Base-by-base conservation (phyloP, 2,329 filamentous ascomycete genomes). In the Meredithiella fracta region DNA sequence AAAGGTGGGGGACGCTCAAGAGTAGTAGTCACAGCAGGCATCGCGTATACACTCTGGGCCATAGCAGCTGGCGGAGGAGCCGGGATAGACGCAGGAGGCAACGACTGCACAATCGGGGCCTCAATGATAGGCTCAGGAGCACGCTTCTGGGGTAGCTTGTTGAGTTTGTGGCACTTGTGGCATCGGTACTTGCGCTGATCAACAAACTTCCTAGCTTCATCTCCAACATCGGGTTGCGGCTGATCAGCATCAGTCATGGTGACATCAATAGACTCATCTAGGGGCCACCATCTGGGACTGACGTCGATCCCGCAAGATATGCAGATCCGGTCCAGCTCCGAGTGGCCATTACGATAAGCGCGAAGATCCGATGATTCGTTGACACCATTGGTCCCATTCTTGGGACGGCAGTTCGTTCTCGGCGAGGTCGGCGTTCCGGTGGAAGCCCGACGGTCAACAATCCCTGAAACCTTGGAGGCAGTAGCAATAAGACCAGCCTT, bases 401-500 rank as follows among this genome's bases (percentile, higher is more conserved):
- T 51, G 11, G 25, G 14, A n/a, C 34, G 34, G 17, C 47, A 31
- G 23, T 65, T 63, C 1, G 59, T 61, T 4, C 62, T 60, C 5
- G 63, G 60, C 23, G 67, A 64, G 14, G 56, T 38, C 14, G 56
- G 17, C 2, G 62, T 37, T 25, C 73, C 74, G 1, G 75, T 75
- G 25, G 82, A 85, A 17, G 73, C 69, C 59, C 79, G 76, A 57
- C 80, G 73, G 62, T 75, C 72, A 60, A 55, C 34, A 64, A 64
- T 8, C 58, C 69, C 66, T 53, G 59, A 67, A 25, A 31, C n/a
- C 31, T 65, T 64, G 1, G 69, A 67, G 63, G 68, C 69, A 14
- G 26, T n/a, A 14, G 49, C 80, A 64, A 83, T 78, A 44, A 92
- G 76, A 58, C 87, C 92, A 22, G 92, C 91, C 68, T 95, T 96